Evolutionary conservation across 345 rosid species (phyloP).

Genomic region (Salix dunnii): DNA sequence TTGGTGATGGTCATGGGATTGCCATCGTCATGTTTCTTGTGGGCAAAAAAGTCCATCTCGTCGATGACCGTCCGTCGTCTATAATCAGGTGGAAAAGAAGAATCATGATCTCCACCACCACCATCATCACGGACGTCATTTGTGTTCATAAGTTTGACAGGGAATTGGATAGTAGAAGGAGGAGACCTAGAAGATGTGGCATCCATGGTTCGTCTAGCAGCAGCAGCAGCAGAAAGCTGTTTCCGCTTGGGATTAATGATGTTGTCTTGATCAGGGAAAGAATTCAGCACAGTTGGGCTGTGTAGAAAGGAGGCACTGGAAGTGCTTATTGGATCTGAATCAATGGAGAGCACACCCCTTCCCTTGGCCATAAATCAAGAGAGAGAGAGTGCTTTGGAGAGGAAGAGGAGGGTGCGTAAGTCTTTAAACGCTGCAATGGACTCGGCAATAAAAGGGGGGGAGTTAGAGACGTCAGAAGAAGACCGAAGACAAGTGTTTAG

Average conservation of each 20-base stretch:
- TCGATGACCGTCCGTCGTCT: slow-evolving; percentile 28
- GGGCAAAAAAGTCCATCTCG: slow-evolving; percentile 60
- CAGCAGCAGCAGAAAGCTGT: neutral
- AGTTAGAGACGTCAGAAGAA: slow-evolving; percentile 33
- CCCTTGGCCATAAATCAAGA: slow-evolving; percentile 53
- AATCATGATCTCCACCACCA: neutral
- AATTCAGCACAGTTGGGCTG: slow-evolving; percentile 46
- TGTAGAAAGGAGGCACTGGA: slow-evolving; percentile 22
- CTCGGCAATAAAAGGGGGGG: slow-evolving; percentile 66
- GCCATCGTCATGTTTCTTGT: slow-evolving; percentile 14
- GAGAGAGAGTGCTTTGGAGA: slow-evolving; percentile 21
- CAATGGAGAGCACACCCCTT: slow-evolving; percentile 54
- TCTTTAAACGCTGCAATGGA: slow-evolving; percentile 52
- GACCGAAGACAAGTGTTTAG: slow-evolving; percentile 25
- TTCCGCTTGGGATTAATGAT: neutral
- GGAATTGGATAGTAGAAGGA: slow-evolving; percentile 43
- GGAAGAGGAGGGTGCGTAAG: slow-evolving; percentile 11
- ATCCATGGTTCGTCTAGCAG: neutral
- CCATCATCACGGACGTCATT: neutral
- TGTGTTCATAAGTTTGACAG: slow-evolving; percentile 29
- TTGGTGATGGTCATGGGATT: slow-evolving; percentile 2
- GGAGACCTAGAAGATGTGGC: slow-evolving; percentile 16
- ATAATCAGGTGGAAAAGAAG: slow-evolving; percentile 9
- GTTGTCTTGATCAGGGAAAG: slow-evolving; percentile 30
- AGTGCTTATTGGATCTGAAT: slow-evolving; percentile 40